Evolutionary conservation across 225 moss, liverwort and hornwort genomes (phyloP), one percentile per base, ranked within the genome.

Genomic region (Straminergon stramineum): DNA sequence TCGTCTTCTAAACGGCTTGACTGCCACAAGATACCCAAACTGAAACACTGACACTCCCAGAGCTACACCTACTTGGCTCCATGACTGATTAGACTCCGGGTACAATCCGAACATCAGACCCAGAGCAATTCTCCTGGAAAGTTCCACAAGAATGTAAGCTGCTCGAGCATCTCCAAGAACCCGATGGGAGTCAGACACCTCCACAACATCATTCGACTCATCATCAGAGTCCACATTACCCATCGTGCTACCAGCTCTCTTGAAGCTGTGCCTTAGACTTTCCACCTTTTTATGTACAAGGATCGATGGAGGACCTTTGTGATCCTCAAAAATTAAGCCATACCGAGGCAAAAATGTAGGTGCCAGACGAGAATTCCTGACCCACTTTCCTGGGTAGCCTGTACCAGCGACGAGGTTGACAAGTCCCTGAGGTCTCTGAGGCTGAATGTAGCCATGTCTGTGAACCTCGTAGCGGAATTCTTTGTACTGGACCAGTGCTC

Each of bases 301-400:
- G 76, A 97, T 89, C 89, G 92, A 96, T 12, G 98, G 96, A 64
- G 98, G 97, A 66, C 97, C 97, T 91, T 98, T 97, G 35, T 93
- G 91, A 85, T 97, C 98, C 93, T 97, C 97, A 88, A 96, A 96
- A 60, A 96, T 88, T 35, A 97, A 86, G n/a, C 98, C 98, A 90
- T 94, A 96, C 28, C 95, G 94, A 61, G 94, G 92, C 73, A 96
- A 90, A 79, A 98, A 98, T 52, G 95, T 92, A 20, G 89, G 89
- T 52, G 91, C 89, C 20, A 96, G 92, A 82, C 93, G 95, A 76
- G 89, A 91, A 87, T 93, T 95, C 79, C 96, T 94, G 43, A 96
- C 92, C 98, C 98, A 98, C 91, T 95, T 95, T 67, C 94, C 95
- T 58, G 94, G 91, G 48, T 90, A 91, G 64, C 93, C 94, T 76